Base-by-base conservation (phyloP, 805 yeast species). In the Metschnikowia drakensbergensis region DNA sequence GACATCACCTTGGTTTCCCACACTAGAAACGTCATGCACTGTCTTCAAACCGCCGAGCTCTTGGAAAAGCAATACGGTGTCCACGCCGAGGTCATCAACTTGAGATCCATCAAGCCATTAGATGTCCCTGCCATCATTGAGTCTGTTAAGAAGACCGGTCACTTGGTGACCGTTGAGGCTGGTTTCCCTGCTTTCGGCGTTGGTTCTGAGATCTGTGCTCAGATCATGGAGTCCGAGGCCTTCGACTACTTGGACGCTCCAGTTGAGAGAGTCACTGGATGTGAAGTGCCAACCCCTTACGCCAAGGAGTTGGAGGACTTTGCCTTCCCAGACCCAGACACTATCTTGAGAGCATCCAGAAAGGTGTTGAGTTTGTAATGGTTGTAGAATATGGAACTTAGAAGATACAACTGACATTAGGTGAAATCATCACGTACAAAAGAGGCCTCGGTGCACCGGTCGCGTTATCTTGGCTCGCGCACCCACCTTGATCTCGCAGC, bases 221-320 rank as follows among this genome's bases (percentile, higher is more conserved):
- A 90, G 75, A 79, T 94, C 67, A 90, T 94, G 97, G 99, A 94
- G 77, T 83, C 95, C 50, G 97, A 91, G 74, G 98, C 96, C 46
- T 94, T 94, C 59, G 99, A 94, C 74, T 88, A 90, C 82, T 82
- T 94, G 66, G 99, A 94, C 74, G 96, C 98, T 53, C 99, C 99
- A 61, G 88, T 94, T 58, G 96, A 86, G 77, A 89, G 99, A 80
- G 92, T 91, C 63, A 94, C 99, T 51, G 99, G 99, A 71, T 96
- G 98, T 67, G 99, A 94, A 77, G 97, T 91, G 30, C 99, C 99
- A 72, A 94, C 99, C 60, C 99, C 99, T 57, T 94, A 94, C 68
- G 96, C 97, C 61, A 82, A 83, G 72, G 91, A 86, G 75, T 81
- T 94, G 68, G 99, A 94, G 82, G 95, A 87, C 76, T 88, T 94